Conservation (phyloP, 2,329 filamentous ascomycete genomes). For the Aspergillus ochraceoroseus region DNA sequence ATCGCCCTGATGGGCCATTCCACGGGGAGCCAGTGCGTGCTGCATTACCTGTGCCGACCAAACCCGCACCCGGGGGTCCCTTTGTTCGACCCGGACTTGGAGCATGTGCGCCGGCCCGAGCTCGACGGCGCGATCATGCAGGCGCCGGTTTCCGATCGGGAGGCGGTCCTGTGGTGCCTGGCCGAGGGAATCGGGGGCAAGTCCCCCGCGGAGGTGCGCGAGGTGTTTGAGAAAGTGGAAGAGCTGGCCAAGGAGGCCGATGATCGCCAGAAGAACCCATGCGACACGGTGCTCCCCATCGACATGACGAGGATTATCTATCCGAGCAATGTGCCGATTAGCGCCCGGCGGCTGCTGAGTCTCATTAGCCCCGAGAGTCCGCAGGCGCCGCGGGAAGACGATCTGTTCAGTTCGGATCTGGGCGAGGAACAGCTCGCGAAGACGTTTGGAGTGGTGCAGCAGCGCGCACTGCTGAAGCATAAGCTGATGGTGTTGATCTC, state of each 20-base stretch:
- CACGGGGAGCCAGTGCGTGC: constrained; percentile 63
- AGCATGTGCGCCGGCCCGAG: constrained; percentile 43
- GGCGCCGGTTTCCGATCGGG: constrained; percentile 71
- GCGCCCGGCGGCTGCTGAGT: constrained; percentile 55
- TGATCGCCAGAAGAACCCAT: constrained; percentile 15
- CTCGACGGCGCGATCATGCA: constrained; percentile 76
- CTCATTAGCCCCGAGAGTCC: constrained; percentile 52
- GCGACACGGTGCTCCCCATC: constrained; percentile 34
- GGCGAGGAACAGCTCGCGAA: constrained; percentile 51
- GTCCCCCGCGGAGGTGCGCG: constrained; percentile 22
- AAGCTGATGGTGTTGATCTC: constrained; percentile 47
- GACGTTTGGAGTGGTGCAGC: constrained; percentile 57
- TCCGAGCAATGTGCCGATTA: constrained; percentile 44
- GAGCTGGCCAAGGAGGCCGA: constrained; percentile 29
- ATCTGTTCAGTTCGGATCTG: constrained; percentile 77
- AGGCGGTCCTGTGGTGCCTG: constrained; percentile 50
- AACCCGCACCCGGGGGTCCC: constrained; percentile 37
- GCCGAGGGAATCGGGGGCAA: constrained; percentile 26
- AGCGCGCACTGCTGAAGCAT: constrained; percentile 36
- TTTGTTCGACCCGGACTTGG: constrained; percentile 28
- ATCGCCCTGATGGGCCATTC: constrained; percentile 64
- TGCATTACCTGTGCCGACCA: constrained; percentile 55
- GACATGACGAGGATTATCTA: constrained; percentile 33
- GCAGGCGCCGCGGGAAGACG: constrained; percentile 64
- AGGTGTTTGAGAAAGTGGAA: constrained; percentile 32